Evolutionary conservation across 805 yeast genomes (phyloP).

Genomic region (Saccharomycopsis sp.): DNA sequence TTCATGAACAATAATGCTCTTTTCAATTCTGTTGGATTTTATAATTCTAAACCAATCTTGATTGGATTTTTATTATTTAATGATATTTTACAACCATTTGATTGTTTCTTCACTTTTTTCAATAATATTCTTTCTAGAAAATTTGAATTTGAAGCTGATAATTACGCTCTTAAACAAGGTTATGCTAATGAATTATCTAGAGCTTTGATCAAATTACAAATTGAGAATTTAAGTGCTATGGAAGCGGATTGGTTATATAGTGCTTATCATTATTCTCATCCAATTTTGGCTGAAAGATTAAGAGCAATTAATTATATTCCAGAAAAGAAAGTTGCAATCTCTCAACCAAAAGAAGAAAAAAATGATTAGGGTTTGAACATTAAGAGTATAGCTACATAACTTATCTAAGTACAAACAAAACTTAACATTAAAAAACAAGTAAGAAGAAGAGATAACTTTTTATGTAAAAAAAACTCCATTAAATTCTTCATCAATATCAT

Average conservation of each 20-base stretch:
- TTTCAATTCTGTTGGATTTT: slow-evolving; percentile 71
- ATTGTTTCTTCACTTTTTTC: slow-evolving; percentile 52
- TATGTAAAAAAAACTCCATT: slow-evolving; percentile 1
- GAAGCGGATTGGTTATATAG: slow-evolving; percentile 87
- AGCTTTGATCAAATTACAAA: slow-evolving; percentile 66
- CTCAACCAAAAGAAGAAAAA: slow-evolving; percentile 6
- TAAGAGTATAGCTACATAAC: not conserved
- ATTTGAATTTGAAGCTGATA: slow-evolving; percentile 91
- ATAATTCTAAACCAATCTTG: slow-evolving; percentile 52
- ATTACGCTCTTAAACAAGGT: slow-evolving; percentile 68
- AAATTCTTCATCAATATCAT: slow-evolving; percentile 11
- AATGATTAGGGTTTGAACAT: too few species aligned
- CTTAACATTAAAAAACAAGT: too few species aligned
- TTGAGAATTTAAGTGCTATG: slow-evolving; percentile 75
- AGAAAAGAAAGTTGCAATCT: slow-evolving; percentile 11
- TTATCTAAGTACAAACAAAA: too few species aligned
- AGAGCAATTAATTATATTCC: slow-evolving; percentile 44
- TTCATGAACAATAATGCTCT: slow-evolving; percentile 74
- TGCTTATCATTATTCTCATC: slow-evolving; percentile 84
- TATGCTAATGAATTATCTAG: slow-evolving; percentile 55
- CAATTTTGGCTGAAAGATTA: slow-evolving; percentile 84
- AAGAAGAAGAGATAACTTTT: not conserved
- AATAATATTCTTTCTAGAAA: slow-evolving; percentile 69
- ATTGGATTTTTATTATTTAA: slow-evolving; percentile 75
- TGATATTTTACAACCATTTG: slow-evolving; percentile 71